These are phyloP conservation scores for Prosopis cineraria DNA, from an alignment of 306 rosid genomes.

Conservation along the genomic window DNA sequence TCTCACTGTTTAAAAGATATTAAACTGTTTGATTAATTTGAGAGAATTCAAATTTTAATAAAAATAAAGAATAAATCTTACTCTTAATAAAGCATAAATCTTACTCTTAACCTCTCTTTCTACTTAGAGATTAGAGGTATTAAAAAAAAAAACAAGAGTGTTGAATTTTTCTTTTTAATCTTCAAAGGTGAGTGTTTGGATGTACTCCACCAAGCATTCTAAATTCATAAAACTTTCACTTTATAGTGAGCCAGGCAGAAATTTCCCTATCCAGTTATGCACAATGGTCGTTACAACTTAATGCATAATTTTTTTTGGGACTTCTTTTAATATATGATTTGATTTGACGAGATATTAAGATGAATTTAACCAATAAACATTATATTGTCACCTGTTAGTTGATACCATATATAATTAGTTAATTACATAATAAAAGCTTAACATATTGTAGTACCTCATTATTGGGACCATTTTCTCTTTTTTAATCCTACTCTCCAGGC, in stretches of 20 bases:
- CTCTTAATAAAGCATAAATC: neutral
- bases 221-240: neutral
- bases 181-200: too few relatives aligned
- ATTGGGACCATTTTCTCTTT: neutral
- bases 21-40: neutral
- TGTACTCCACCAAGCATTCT: too few relatives aligned
- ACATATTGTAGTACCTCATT: too few relatives aligned
- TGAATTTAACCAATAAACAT: neutral
- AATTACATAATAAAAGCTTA: too few relatives aligned
- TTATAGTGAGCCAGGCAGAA: neutral
- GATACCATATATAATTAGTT: too few relatives aligned
- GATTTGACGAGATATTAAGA: neutral
- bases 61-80: neutral
- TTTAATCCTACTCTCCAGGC: too few relatives aligned
- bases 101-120: neutral
- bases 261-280: neutral
- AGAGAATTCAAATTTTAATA: neutral
- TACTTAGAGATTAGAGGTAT: too few relatives aligned
- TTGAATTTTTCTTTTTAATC: too few relatives aligned
- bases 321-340: neutral
- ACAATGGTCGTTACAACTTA: neutral
- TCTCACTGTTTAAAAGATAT: neutral
- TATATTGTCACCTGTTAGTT: neutral
- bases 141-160: too few relatives aligned
- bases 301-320: neutral